Evolutionary conservation across 352 stramenopile species (phyloP).

Genomic region (Phytophthora europaea): DNA sequence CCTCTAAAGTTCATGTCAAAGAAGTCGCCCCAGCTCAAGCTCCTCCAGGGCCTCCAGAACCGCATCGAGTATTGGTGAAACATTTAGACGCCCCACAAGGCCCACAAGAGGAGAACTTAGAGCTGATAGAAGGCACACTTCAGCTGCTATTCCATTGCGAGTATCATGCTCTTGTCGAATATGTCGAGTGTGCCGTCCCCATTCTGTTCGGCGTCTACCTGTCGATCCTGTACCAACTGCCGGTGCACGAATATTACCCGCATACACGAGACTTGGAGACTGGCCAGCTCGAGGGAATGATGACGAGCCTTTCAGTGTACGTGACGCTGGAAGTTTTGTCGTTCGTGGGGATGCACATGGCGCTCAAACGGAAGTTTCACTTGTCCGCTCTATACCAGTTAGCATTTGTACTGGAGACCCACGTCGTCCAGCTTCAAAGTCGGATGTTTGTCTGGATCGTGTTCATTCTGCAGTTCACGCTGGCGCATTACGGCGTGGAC

Average conservation of each 20-base stretch:
- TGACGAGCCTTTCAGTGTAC: conserved; percentile 14
- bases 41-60: background rate
- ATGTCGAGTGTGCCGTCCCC: conserved; percentile 40
- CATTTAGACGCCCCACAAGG: background rate
- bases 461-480: conserved; percentile 31
- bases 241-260: conserved; percentile 27
- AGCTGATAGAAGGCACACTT: conserved; percentile 21
- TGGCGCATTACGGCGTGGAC: conserved; percentile 29
- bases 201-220: conserved; percentile 32
- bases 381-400: conserved; percentile 35
- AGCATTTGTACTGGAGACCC: conserved; percentile 39
- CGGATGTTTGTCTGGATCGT: conserved; percentile 38
- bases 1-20: background rate
- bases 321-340: conserved; percentile 16
- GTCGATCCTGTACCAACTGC: conserved; percentile 20
- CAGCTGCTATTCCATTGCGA: conserved; percentile 39
- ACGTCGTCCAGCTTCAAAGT: conserved; percentile 26
- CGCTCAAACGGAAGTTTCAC: conserved; percentile 22
- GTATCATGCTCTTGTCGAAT: conserved; percentile 35
- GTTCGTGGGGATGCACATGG: conserved; percentile 26
- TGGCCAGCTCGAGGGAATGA: conserved; percentile 14
- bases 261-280: conserved; percentile 24
- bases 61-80: background rate
- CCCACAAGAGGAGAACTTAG: background rate
- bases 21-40: background rate